Evolutionary conservation across 257 asterid genomes (phyloP).

Genomic region (Plantago major): DNA sequence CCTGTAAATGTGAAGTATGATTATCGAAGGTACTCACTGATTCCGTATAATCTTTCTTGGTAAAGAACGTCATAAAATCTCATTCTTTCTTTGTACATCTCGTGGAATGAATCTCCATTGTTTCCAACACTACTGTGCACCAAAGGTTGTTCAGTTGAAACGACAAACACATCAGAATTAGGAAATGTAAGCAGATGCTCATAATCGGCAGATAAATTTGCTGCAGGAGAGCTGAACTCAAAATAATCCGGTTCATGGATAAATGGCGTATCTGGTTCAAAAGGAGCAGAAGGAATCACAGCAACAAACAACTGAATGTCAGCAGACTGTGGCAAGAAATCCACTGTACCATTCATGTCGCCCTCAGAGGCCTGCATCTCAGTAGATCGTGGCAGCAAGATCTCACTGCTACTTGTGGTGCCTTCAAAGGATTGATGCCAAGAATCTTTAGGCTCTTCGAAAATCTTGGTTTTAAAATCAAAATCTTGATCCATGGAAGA

Average conservation of each 20-base stretch:
- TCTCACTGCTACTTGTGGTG: neutral
- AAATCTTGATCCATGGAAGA: neutral
- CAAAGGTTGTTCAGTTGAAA: conserved; percentile 9
- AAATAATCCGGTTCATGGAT: conserved; percentile 7
- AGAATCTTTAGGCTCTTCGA: neutral
- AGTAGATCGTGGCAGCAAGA: conserved; percentile 2
- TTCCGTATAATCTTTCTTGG: conserved; percentile 44
- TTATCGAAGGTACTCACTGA: conserved; percentile 28
- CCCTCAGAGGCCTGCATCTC: neutral
- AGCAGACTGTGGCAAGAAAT: neutral
- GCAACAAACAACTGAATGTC: neutral
- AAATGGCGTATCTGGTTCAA: neutral
- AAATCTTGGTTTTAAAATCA: neutral
- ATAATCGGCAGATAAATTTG: neutral
- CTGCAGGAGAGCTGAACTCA: conserved; percentile 4
- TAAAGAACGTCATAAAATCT: conserved; percentile 50
- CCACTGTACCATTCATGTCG: neutral
- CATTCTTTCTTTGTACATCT: conserved; percentile 41
- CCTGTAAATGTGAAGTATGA: neutral
- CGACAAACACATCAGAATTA: neutral
- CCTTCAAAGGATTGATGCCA: neutral
- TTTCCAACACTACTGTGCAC: neutral
- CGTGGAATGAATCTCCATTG: conserved; percentile 31
- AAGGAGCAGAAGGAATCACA: neutral
- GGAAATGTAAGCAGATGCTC: conserved; percentile 9